phyloP scores from a whole-genome alignment of 106 monocot genomes.

The Agapanthus africanus region DNA sequence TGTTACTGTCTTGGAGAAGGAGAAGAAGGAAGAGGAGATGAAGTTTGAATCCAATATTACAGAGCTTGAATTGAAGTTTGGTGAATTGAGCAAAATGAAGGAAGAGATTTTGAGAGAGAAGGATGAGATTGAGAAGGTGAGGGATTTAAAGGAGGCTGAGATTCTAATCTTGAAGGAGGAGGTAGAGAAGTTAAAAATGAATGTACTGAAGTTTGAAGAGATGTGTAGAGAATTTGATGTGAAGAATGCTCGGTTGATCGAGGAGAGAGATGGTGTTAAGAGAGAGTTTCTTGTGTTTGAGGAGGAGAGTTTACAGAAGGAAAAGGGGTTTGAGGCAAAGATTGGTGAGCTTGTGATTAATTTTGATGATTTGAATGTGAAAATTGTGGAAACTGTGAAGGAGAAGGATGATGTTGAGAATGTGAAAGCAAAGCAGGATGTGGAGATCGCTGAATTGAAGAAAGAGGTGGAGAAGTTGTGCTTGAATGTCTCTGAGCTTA shows the following conservation, averaged over 20 bases:
- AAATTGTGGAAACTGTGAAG: not conserved
- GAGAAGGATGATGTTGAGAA: conserved; percentile 1
- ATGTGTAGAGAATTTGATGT: not conserved
- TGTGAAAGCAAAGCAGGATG: not conserved
- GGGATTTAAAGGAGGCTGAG: not conserved
- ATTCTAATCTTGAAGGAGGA: conserved; percentile 10
- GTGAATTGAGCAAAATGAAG: not conserved
- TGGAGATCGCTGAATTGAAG: not conserved
- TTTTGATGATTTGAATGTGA: not conserved
- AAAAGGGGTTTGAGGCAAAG: not conserved
- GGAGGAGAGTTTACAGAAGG: not conserved
- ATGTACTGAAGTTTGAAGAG: not conserved
- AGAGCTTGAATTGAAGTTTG: not conserved
- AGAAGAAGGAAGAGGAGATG: not conserved
- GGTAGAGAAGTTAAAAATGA: not conserved
- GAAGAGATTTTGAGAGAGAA: not conserved
- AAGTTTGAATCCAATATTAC: not conserved
- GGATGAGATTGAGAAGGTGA: not conserved
- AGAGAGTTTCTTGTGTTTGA: not conserved
- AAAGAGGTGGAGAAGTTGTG: not conserved
- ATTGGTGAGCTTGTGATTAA: not conserved
- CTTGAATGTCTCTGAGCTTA: not conserved
- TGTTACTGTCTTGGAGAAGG: conserved; percentile 2
- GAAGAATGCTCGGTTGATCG: not conserved
- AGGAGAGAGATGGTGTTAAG: not conserved